These are phyloP conservation scores for Ascochyta viciae-villosae DNA, from an alignment of 2,329 filamentous ascomycete genomes.

Conservation along the genomic window DNA sequence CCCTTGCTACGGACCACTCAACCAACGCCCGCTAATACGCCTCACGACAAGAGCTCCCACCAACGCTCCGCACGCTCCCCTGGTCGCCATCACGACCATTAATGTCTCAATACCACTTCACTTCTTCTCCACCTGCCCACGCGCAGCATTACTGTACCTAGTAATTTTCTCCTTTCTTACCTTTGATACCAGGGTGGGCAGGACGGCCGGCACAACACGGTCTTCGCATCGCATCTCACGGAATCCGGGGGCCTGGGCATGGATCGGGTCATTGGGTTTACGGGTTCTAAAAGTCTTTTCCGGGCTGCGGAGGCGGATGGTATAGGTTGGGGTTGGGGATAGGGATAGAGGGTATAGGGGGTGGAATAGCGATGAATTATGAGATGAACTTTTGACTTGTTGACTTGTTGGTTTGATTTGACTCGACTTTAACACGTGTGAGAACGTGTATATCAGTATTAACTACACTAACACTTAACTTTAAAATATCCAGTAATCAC, in stretches of 20 bases:
- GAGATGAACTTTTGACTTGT: neutral
- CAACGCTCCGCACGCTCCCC: slow-evolving; percentile 31
- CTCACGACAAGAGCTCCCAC: slow-evolving; percentile 13
- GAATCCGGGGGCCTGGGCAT: neutral
- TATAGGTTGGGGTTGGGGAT: neutral
- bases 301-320: neutral
- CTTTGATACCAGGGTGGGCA: slow-evolving; percentile 33
- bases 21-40: neutral
- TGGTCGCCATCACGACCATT: slow-evolving; percentile 39
- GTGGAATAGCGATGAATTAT: neutral
- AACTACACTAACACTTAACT: no score
- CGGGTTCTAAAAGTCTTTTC: neutral
- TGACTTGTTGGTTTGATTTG: no score
- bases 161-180: slow-evolving; percentile 29
- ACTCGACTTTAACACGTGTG: no score
- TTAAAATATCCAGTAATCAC: no score
- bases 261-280: neutral
- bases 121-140: slow-evolving; percentile 6
- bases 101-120: slow-evolving; percentile 47
- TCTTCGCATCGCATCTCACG: no score
- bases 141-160: slow-evolving; percentile 33
- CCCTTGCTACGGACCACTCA: slow-evolving; percentile 9
- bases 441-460: no score
- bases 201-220: neutral
- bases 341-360: no score